phyloP scores from a whole-genome alignment of 805 yeast genomes.

The Candida xyloterini region DNA sequence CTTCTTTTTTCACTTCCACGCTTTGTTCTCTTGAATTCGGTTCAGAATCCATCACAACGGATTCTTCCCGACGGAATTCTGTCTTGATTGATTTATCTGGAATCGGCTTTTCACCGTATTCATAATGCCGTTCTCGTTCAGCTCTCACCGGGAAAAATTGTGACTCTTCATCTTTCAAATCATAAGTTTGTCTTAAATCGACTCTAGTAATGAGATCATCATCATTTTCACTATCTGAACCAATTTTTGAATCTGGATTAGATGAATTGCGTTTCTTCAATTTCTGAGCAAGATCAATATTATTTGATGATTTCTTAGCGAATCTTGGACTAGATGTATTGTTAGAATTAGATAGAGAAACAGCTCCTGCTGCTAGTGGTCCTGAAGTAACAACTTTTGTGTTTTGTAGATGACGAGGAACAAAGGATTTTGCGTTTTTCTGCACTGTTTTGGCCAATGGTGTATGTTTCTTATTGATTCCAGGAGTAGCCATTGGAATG shows the following conservation, averaged over 20 bases:
- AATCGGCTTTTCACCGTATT: constrained; percentile 29
- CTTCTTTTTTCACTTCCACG: constrained; percentile 19
- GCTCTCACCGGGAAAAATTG: constrained; percentile 72
- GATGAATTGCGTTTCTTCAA: constrained; percentile 15
- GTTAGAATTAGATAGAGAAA: constrained; percentile 37
- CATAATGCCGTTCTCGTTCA: constrained; percentile 46
- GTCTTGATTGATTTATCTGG: constrained; percentile 35
- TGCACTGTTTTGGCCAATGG: constrained; percentile 35
- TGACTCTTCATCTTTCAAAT: constrained; percentile 49
- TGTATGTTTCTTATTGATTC: constrained; percentile 35
- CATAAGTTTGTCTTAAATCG: constrained; percentile 62
- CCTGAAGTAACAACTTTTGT: constrained; percentile 72
- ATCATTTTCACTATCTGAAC: constrained; percentile 22
- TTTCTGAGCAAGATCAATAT: constrained; percentile 24
- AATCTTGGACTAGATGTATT: not conserved
- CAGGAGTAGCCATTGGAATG: constrained; percentile 46
- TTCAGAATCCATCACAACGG: constrained; percentile 21
- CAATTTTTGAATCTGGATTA: constrained; percentile 9
- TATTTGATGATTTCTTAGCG: not conserved
- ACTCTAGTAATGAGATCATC: constrained; percentile 49
- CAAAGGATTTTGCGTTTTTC: constrained; percentile 29
- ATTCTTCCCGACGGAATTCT: constrained; percentile 28
- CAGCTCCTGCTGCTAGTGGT: constrained; percentile 66
- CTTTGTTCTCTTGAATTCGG: constrained; percentile 25
- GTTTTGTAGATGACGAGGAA: constrained; percentile 36